Percentiles rank a stretch among this genome's conserved stretches.
These are phyloP conservation scores for Leptographium procerum DNA, from an alignment of 2,329 filamentous ascomycete species.

Conservation along the genomic window DNA sequence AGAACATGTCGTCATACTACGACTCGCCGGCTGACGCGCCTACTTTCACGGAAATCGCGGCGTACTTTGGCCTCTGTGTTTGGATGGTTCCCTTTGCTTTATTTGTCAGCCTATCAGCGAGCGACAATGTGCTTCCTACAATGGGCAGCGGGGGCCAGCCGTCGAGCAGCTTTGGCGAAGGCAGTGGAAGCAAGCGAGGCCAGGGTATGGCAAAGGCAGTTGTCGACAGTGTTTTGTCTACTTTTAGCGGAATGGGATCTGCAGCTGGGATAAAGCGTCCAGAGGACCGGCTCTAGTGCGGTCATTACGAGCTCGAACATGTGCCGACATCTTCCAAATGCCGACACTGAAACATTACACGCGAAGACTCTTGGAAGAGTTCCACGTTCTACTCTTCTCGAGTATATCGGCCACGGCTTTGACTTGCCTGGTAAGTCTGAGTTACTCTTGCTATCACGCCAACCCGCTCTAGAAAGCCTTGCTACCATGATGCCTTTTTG, in stretches of 20 bases:
- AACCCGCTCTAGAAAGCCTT: neutral
- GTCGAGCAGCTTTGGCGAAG: slow-evolving; percentile 21
- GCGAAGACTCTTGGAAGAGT: neutral
- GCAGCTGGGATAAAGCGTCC: slow-evolving; percentile 29
- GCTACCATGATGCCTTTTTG: slow-evolving; percentile 13
- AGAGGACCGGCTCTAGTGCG: slow-evolving; percentile 20
- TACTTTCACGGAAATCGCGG: slow-evolving; percentile 85
- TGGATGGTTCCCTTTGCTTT: slow-evolving; percentile 94
- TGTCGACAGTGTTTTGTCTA: slow-evolving; percentile 44
- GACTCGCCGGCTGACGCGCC: slow-evolving; percentile 54
- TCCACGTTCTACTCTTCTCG: neutral
- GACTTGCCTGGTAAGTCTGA: neutral
- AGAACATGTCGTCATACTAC: slow-evolving; percentile 48
- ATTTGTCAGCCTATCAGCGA: slow-evolving; percentile 87
- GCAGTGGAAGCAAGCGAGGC: slow-evolving; percentile 31
- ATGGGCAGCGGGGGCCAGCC: slow-evolving; percentile 59
- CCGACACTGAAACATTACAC: neutral
- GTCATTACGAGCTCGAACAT: too few species aligned
- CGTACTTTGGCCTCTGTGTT: slow-evolving; percentile 90
- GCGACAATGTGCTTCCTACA: slow-evolving; percentile 87
- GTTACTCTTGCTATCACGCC: neutral
- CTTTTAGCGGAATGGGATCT: slow-evolving; percentile 34
- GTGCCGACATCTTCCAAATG: neutral
- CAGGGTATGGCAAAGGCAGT: slow-evolving; percentile 57
- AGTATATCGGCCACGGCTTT: neutral